phyloP scores from a whole-genome alignment of 768 basidiomycete genomes.

The Phylloporus rhodoxanthus region DNA sequence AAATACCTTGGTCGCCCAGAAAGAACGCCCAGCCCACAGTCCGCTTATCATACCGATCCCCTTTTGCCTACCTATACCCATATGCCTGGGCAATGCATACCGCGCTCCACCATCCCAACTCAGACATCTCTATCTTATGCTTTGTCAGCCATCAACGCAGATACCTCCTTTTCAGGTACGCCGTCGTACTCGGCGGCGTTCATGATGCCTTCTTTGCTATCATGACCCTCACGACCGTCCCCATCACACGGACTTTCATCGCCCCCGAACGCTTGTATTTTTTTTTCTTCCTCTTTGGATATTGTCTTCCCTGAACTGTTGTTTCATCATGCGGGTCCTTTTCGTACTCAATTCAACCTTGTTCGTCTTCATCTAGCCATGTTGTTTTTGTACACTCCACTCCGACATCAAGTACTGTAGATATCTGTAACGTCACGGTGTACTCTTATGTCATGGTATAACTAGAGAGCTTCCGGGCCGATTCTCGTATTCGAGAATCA shows the following conservation, averaged over 20 bases:
- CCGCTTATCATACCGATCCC: constrained; percentile 28
- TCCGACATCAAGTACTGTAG: constrained; percentile 27
- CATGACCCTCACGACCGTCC: constrained; percentile 28
- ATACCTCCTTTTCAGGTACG: constrained; percentile 17
- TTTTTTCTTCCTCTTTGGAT: constrained; percentile 20
- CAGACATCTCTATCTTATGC: constrained; percentile 41
- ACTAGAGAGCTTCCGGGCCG: constrained; percentile 53
- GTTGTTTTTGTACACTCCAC: constrained; percentile 19
- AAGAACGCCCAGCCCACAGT: constrained; percentile 24
- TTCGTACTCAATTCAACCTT: constrained; percentile 9
- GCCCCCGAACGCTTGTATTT: constrained; percentile 21
- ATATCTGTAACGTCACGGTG: constrained; percentile 27
- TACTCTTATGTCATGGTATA: constrained; percentile 35
- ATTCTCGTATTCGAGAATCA: constrained; percentile 62
- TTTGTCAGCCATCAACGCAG: constrained; percentile 35
- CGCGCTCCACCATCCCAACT: constrained; percentile 25
- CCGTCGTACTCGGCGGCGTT: constrained; percentile 27
- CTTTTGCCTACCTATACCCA: constrained; percentile 29
- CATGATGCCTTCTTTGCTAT: constrained; percentile 30
- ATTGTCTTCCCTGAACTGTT: constrained; percentile 26
- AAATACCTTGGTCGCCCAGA: constrained; percentile 32
- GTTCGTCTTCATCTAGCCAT: constrained; percentile 18
- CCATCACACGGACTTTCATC: constrained; percentile 16
- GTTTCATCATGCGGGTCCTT: constrained; percentile 9
- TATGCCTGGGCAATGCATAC: constrained; percentile 32